Conservation (phyloP, 1,284 basidiomycete species). For the Cutaneotrichosporon cavernicola region DNA sequence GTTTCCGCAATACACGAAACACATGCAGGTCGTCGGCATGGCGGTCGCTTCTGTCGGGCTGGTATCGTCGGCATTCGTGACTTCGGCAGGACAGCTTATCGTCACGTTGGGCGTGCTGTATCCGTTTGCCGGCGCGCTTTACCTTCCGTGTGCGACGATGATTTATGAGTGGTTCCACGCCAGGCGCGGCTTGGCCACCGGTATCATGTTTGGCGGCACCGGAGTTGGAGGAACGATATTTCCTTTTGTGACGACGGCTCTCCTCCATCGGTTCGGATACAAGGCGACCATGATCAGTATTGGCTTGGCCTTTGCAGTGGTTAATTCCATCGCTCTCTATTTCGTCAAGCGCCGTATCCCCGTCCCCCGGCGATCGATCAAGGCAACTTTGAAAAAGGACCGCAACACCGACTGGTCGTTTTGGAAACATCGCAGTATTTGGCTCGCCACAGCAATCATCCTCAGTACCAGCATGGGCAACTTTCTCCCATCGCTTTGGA, state of each 20-base stretch:
- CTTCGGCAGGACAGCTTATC: constrained; percentile 49
- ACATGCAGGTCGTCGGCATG: constrained; percentile 37
- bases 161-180: constrained; percentile 51
- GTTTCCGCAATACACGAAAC: constrained; percentile 34
- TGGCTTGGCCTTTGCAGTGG: constrained; percentile 37
- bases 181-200: constrained; percentile 47
- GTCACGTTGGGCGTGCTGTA: constrained; percentile 48
- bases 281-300: constrained; percentile 48
- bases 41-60: constrained; percentile 31
- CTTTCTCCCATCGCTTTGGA: constrained; percentile 50
- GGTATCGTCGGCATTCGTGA: constrained; percentile 45
- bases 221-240: constrained; percentile 49
- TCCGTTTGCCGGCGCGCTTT: constrained; percentile 44
- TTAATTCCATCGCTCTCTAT: constrained; percentile 39
- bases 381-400: too few species aligned
- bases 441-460: constrained; percentile 42
- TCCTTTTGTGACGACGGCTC: constrained; percentile 44
- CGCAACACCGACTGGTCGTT: constrained; percentile 34
- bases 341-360: constrained; percentile 50
- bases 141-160: constrained; percentile 50
- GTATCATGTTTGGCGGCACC: constrained; percentile 50
- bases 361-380: constrained; percentile 10
- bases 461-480: constrained; percentile 48
- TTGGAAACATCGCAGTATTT: constrained; percentile 32
- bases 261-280: constrained; percentile 49